Base-by-base conservation (phyloP, 1,284 basidiomycete species). In the Schizopora paradoxa region DNA sequence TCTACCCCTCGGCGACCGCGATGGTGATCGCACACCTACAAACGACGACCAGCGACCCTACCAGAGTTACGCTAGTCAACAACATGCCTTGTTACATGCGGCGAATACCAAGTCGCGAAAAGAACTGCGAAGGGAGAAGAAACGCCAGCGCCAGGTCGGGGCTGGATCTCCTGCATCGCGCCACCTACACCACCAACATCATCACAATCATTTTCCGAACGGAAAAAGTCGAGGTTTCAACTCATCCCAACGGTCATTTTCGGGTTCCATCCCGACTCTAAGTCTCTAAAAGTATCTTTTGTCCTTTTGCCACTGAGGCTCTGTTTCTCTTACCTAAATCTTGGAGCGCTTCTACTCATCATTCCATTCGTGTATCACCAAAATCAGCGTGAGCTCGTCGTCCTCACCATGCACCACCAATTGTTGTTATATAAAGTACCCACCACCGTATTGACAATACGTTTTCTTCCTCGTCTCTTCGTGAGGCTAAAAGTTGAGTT, bases 131-230 rank as follows among this genome's bases (percentile, higher is more conserved):
- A 68, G 74, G 53, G 82, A 85, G 63, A 75, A 74, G 60, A 81
- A 76, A 62, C 68, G 73, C 58, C 79, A 81, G 62, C 67, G 73
- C 52, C 80, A 79, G 58, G 66, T 60, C 63, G 66, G 49, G 55
- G 72, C 51, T 56, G 58, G 38, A 60, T 63, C 45, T 62, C 59
- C 54, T 29, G 64, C 66, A 45, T 62, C 66, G 44, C 66, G 70
- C 21, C 53, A 54, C 41, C 62, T 33, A n/a, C 65, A 67, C 29
- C 63, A 67, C 34, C 63, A 66, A 49, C 70, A 73, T 52, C 57
- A 64, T 29, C 76, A 77, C 51, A 68, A 74, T n/a, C 79, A 82
- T 56, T 79, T 82, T 58, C 81, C 84, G 14, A 87, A 87, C 57
- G 65, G 67, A 57, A 87, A 84, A 66, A 68, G 68, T 43, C 73